Evolutionary conservation across 176 grass and related monocot species (phyloP), one percentile per base, ranked within the genome.

Genomic region (Musa beccarii): DNA sequence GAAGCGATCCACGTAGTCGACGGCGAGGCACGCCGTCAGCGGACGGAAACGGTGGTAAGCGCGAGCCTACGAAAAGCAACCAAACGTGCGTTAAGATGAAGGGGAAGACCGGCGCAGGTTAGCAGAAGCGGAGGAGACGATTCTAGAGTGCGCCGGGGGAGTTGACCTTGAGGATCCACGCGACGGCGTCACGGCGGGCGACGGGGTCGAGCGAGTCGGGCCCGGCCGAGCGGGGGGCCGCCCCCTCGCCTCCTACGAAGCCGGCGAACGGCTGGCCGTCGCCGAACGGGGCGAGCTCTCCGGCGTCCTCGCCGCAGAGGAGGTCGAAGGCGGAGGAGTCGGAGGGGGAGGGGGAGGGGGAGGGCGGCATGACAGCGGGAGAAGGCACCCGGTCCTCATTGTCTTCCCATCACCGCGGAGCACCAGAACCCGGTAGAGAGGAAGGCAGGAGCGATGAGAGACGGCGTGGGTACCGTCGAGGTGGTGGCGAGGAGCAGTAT

Each of bases 1-100:
- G 82, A 99, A 99, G 76, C 90, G 80, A 76, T 99, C 95, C 86
- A 92, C 84, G 88, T 99, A 99, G 78, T 89, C 89, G 49, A 99
- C 95, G 63, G 95, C 91, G 81, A 99, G 88, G 85, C 94, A 99
- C 16, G 91, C 91, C 54, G 95, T 99, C 75, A 94, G 49, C 11
- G 95, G 95, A 50, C 88, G 86, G 74, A 99, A 92, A 66, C 84
- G 63, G 22, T 94, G 84, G 82, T 77, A 89, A 20, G 73, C 78
- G 22, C 81, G 79, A 53, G 91, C 95, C 95, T 99, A 81, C 69
- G 5, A 80, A 52, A 56, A 16, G 56, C 50, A n/a, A 52, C 34
- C 16, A 22, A 20, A 51, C 26, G 68, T 70, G 43, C 34, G 68
- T 73, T 21, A 73, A 8, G 19, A 72, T 0, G 4, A 23, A 34